Conservation (phyloP, 2,329 filamentous ascomycete genomes). For the Colletotrichum australisinense region DNA sequence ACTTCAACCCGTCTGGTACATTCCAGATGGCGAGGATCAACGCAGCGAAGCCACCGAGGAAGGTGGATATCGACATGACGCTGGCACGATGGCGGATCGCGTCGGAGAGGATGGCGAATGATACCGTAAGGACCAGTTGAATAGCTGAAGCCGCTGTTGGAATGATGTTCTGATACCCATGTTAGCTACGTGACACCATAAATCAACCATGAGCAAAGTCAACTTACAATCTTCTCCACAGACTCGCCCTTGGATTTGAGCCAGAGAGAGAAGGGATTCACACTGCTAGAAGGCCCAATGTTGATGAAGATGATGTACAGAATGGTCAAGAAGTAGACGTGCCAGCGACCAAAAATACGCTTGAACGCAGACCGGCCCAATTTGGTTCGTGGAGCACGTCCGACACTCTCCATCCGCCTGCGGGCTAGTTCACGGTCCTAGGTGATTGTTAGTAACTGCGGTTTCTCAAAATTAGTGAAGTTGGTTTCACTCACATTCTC, state of each 20-base stretch:
- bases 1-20: conserved; percentile 64
- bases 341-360: conserved; percentile 42
- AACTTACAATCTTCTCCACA: conserved; percentile 62
- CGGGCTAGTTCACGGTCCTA: conserved; percentile 25
- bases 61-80: conserved; percentile 31
- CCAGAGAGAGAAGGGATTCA: conserved; percentile 52
- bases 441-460: background rate
- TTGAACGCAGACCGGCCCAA: conserved; percentile 50
- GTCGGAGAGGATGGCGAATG: conserved; percentile 29
- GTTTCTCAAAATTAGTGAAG: no score
- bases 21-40: conserved; percentile 64
- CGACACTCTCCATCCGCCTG: conserved; percentile 46
- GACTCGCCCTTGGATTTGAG: conserved; percentile 55
- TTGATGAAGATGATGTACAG: conserved; percentile 61
- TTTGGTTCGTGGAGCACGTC: conserved; percentile 64
- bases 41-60: conserved; percentile 23
- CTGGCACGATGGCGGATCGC: conserved; percentile 28
- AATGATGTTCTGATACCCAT: conserved; percentile 20
- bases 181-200: no score
- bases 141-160: conserved; percentile 29
- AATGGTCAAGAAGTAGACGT: conserved; percentile 49
- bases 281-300: conserved; percentile 51
- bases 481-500: background rate
- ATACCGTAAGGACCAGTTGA: conserved; percentile 28
- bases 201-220: conserved; percentile 43